These are phyloP conservation scores for Pyrus communis DNA, from an alignment of 306 rosid genomes.

Conservation along the genomic window DNA sequence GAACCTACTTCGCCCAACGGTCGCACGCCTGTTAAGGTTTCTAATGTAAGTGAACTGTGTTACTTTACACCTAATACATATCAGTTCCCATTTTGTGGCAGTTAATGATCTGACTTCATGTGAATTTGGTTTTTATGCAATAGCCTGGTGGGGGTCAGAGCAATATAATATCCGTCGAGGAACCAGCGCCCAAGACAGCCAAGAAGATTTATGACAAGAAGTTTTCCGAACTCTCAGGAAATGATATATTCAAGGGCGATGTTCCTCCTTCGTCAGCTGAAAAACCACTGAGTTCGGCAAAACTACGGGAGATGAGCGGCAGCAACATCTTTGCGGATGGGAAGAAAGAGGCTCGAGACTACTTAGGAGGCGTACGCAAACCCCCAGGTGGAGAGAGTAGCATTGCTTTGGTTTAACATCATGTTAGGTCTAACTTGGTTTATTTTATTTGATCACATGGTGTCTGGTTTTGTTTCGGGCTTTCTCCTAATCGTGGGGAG, in stretches of 20 bases:
- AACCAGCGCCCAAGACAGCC: slow-evolving; percentile 56
- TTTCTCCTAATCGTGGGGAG: slow-evolving; percentile 36
- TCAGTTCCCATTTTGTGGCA: not conserved
- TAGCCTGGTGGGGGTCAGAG: slow-evolving; percentile 49
- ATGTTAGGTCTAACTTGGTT: slow-evolving; percentile 61
- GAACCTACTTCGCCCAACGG: slow-evolving; percentile 44
- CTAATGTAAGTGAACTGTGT: slow-evolving; percentile 24
- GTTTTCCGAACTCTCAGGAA: slow-evolving; percentile 72
- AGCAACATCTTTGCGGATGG: slow-evolving; percentile 96
- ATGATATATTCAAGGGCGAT: slow-evolving; percentile 79
- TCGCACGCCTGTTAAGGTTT: slow-evolving; percentile 27
- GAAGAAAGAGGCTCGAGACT: slow-evolving; percentile 86
- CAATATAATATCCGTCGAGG: slow-evolving; percentile 29
- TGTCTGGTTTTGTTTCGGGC: slow-evolving; percentile 45
- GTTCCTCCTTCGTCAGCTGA: slow-evolving; percentile 62
- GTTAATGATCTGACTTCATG: not conserved
- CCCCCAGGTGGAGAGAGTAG: slow-evolving; percentile 99
- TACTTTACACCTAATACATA: not conserved
- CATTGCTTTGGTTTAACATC: slow-evolving; percentile 77
- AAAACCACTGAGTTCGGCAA: slow-evolving; percentile 70
- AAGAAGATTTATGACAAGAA: slow-evolving; percentile 83
- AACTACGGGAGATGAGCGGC: slow-evolving; percentile 89
- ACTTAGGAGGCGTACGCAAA: slow-evolving; percentile 88
- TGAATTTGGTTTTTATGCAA: slow-evolving; percentile 10
- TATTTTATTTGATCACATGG: slow-evolving; percentile 22